Base-by-base conservation (phyloP, 192 early-diverging fungal species). In the Linnemannia hyalina region DNA sequence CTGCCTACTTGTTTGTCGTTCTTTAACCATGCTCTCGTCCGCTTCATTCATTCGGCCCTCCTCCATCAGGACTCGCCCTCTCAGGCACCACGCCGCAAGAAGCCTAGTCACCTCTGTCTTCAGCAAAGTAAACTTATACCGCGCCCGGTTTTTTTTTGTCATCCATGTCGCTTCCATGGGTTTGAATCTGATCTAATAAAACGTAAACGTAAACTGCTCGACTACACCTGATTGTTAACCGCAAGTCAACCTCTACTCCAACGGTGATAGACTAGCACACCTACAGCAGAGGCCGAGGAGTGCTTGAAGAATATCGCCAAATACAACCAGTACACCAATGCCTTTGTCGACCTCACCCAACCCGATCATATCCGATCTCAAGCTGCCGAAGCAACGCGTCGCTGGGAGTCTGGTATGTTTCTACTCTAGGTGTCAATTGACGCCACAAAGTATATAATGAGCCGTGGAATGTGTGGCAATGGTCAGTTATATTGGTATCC, bases 291-390 rank as follows among this genome's bases (percentile, higher is more conserved):
- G 11, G 83, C 83, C 0, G 40, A 54, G 15, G 68, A 80, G 46
- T 79, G 77, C 41, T 36, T 88, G 29, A 82, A 88, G 15, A 78
- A 73, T 15, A 85, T 92, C 40, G 49, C 75, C 8, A 78, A 76
- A 23, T 86, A 89, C 57, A 89, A 91, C 71, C 44, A 32, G 42
- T 81, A 88, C 49, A 22, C 89, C 23, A 92, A 90, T 70, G 89
- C 89, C 1, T 90, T 89, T 80, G 57, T 89, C 68, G 84, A 90
- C 38, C 69, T 89, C 9, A 78, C 88, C 29, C 78, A 84, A 57
- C 74, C 73, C 29, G n/a, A 75, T 1, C 44, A 55, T 5, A 36
- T 90, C 49, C 65, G 82, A 20, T 47, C 75, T 23, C 73, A 82
- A 35, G 82, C 85, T 18, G 57, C 60, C 29, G 81, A 83, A n/a